Evolutionary conservation across 169 alveolate species (phyloP).

Genomic region (Plasmodium fragile): DNA sequence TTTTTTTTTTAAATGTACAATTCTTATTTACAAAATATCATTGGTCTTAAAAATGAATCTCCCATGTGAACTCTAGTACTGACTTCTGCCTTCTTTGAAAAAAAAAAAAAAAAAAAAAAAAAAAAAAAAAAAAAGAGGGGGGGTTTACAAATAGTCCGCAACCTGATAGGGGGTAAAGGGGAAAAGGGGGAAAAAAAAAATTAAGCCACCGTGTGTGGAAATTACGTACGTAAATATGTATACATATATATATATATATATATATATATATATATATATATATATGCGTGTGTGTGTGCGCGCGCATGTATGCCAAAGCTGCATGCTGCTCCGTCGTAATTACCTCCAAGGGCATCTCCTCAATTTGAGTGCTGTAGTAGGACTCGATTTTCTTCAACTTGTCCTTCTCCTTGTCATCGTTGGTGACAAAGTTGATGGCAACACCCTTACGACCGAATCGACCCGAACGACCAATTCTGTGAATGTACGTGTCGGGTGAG

Average conservation of each 20-base stretch:
- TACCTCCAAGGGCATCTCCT: conserved; percentile 99
- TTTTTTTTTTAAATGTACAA: conserved; percentile 14
- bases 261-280: too few relatives aligned
- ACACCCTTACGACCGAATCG: conserved; percentile 99
- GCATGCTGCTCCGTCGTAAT: not conserved
- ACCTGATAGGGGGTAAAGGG: conserved; percentile 17
- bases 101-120: conserved; percentile 54
- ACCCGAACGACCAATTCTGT: conserved; percentile 99
- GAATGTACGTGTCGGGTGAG: conserved; percentile 97
- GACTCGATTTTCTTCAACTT: conserved; percentile 97
- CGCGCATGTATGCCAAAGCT: not conserved
- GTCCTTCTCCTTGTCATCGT: conserved; percentile 95
- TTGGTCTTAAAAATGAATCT: conserved; percentile 15
- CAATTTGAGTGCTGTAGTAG: conserved; percentile 98
- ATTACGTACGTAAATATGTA: not conserved
- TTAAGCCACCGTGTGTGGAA: not conserved
- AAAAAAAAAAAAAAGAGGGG: conserved; percentile 37
- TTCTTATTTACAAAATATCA: conserved; percentile 1
- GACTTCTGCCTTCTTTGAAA: conserved; percentile 12
- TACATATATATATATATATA: not conserved
- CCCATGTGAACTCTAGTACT: conserved; percentile 12
- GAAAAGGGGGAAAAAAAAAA: not conserved
- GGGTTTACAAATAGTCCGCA: conserved; percentile 65
- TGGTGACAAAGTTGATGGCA: conserved; percentile 97
- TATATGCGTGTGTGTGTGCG: not conserved